Percentiles rank a stretch among this genome's conserved stretches.
Evolutionary conservation across 495 filamentous ascomycete species (phyloP).

Genomic region (Melanomma pulvis-pyrius): DNA sequence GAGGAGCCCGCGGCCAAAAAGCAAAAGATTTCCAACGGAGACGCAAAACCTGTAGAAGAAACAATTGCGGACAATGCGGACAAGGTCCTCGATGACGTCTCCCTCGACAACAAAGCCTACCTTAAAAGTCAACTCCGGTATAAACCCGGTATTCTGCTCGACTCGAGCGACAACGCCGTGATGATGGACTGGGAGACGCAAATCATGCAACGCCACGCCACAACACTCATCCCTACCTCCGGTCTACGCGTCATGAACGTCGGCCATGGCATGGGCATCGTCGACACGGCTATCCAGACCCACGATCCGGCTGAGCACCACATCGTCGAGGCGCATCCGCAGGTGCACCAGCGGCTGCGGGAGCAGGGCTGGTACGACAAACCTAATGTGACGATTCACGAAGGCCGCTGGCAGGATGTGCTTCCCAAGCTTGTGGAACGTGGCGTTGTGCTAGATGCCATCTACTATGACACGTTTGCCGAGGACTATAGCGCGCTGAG

Average conservation of each 20-base stretch:
- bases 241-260: slow-evolving; percentile 78
- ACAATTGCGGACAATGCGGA: slow-evolving; percentile 14
- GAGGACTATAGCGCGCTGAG: slow-evolving; percentile 80
- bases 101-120: slow-evolving; percentile 61
- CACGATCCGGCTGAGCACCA: slow-evolving; percentile 62
- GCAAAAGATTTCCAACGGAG: slow-evolving; percentile 38
- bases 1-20: slow-evolving; percentile 50
- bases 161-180: slow-evolving; percentile 76
- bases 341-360: slow-evolving; percentile 69
- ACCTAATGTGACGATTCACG: slow-evolving; percentile 61
- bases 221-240: slow-evolving; percentile 57
- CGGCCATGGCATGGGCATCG: slow-evolving; percentile 93
- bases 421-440: slow-evolving; percentile 64
- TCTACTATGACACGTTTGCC: slow-evolving; percentile 94
- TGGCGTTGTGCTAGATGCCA: slow-evolving; percentile 74
- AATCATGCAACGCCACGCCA: slow-evolving; percentile 77
- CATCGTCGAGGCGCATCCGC: slow-evolving; percentile 53
- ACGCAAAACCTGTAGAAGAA: slow-evolving; percentile 21
- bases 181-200: slow-evolving; percentile 94
- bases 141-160: slow-evolving; percentile 68
- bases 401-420: slow-evolving; percentile 79
- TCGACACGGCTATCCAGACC: slow-evolving; percentile 73
- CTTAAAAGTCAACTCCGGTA: slow-evolving; percentile 72
- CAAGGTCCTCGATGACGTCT: slow-evolving; percentile 22
- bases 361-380: slow-evolving; percentile 61